Evolutionary conservation across 73 alveolate species (phyloP), one percentile per base, ranked within the genome.

Genomic region (Uronychia binucleata): DNA sequence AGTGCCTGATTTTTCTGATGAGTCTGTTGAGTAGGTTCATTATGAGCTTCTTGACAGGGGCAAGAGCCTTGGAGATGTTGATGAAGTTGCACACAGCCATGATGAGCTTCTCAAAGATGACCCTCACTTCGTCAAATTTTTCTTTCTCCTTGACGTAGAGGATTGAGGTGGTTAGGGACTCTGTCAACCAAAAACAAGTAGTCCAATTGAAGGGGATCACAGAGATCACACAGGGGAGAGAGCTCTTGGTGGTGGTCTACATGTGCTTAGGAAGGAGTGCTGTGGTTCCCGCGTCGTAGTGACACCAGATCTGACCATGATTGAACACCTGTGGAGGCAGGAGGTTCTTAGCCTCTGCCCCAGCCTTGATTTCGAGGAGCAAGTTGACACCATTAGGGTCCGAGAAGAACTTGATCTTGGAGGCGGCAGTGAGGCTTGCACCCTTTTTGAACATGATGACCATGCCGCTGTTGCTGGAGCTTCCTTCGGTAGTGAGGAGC

Each of bases 361-460:
- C 96, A 57, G 95, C 93, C 14, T 80, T 93, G n/a, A 95, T 34
- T n/a, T 94, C 93, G 30, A 78, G 84, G 57, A 95, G 81, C 27
- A 95, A 79, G 67, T 93, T 88, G 58, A 90, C 91, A 57, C 97
- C 98, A 80, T 87, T 74, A 33, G 87, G 82, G 80, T 96, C 99
- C 1, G 97, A 86, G 77, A 82, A 96, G 94, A 96, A 96, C 58
- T 95, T 88, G 34, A 95, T 58, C 13, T 84, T 93, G n/a, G 98
- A 88, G 74, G 95, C 88, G 1, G 96, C 88, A 31, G 97, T 86
- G 29, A 96, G 83, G 79, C 80, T 82, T 1, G 97, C 94, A 57
- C 86, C 92, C 85, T 86, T 78, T 31, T 94, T 88, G 84, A 95
- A 96, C 26, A 96, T 57, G n/a, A 95, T 85, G 28, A 95, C 78